These are phyloP conservation scores for Blastomyces gilchristii DNA, from an alignment of 2,329 filamentous ascomycete genomes.

Conservation along the genomic window DNA sequence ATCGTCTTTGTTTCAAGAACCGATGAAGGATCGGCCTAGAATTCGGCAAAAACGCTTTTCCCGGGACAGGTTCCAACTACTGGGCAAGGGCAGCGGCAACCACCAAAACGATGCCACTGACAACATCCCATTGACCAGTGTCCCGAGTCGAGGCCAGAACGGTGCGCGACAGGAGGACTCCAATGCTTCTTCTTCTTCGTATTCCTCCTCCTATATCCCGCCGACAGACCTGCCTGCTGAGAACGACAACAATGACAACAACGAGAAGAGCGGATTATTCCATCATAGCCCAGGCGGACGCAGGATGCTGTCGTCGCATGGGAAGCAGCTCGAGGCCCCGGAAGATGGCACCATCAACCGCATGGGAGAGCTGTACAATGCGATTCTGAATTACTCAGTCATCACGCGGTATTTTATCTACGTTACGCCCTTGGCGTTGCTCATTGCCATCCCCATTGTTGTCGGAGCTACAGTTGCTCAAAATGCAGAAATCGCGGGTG, in stretches of 20 bases:
- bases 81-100: slow-evolving; percentile 10
- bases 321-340: slow-evolving; percentile 26
- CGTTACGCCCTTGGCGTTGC: slow-evolving; percentile 46
- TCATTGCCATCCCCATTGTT: slow-evolving; percentile 55
- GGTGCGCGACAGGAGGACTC: slow-evolving; percentile 34
- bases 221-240: slow-evolving; percentile 17
- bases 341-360: slow-evolving; percentile 48
- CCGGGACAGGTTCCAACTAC: slow-evolving; percentile 36
- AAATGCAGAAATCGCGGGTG: slow-evolving; percentile 44
- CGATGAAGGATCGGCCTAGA: slow-evolving; percentile 29
- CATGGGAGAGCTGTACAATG: slow-evolving; percentile 51
- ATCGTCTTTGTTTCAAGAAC: not conserved
- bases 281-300: slow-evolving; percentile 24
- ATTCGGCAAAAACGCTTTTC: slow-evolving; percentile 35
- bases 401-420: slow-evolving; percentile 55
- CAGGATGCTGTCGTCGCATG: slow-evolving; percentile 23
- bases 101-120: slow-evolving; percentile 41
- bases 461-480: slow-evolving; percentile 45
- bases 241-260: slow-evolving; percentile 12
- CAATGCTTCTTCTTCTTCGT: slow-evolving; percentile 19
- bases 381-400: slow-evolving; percentile 52
- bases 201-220: slow-evolving; percentile 23
- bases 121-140: slow-evolving; percentile 51
- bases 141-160: slow-evolving; percentile 40
- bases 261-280: slow-evolving; percentile 24